These are phyloP conservation scores for Podaxis mareebaensis DNA, from an alignment of 768 basidiomycete genomes.

Conservation along the genomic window DNA sequence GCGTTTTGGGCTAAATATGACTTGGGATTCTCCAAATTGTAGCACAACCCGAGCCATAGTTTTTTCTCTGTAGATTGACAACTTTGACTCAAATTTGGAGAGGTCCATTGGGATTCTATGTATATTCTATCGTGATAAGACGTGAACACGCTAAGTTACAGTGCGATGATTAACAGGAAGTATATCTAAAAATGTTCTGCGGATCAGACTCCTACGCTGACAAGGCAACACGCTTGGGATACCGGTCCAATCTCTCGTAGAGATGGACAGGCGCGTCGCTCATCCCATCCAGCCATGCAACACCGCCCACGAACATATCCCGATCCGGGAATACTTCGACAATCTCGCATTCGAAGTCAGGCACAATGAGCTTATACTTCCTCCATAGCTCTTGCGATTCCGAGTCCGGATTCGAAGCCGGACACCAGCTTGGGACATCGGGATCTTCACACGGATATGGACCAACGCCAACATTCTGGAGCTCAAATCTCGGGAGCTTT, in stretches of 20 bases:
- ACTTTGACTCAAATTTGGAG: no score
- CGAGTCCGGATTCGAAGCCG: background rate
- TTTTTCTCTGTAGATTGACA: no score
- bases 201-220: background rate
- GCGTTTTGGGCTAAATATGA: no score
- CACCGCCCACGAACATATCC: constrained; percentile 61
- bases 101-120: no score
- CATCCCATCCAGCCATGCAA: constrained; percentile 48
- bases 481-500: constrained; percentile 54
- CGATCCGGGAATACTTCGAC: constrained; percentile 67
- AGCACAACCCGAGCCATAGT: no score
- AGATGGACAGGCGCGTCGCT: background rate
- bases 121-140: background rate
- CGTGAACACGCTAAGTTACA: background rate
- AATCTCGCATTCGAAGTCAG: constrained; percentile 66
- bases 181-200: no score
- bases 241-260: background rate
- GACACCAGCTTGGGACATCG: background rate
- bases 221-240: background rate
- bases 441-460: constrained; percentile 20
- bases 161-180: no score
- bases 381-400: constrained; percentile 41
- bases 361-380: constrained; percentile 56
- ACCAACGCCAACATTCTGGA: constrained; percentile 53
- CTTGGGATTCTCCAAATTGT: no score